Evolutionary conservation across 805 yeast species (phyloP), one percentile per base, ranked within the genome.

Genomic region (Wickerhamomyces tratensis): DNA sequence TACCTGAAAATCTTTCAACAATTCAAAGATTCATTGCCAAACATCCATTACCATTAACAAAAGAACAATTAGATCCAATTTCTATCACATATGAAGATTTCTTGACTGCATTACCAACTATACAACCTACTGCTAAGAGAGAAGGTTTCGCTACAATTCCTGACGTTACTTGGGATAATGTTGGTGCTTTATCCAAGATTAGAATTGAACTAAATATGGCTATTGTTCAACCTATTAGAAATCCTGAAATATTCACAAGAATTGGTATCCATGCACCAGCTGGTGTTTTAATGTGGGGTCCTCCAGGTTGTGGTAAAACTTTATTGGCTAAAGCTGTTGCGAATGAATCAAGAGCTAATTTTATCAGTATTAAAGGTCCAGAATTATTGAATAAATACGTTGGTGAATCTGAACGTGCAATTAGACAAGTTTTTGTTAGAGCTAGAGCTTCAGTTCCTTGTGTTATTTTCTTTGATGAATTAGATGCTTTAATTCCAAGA

Each of bases 101-200:
- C 58, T 49, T 84, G 33, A 69, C 75, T 10, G 98, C 98, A 1
- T 64, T 93, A 35, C 97, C 98, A 3, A 79, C 89, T 0, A 83
- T 93, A 38, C 98, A 93, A 64, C 98, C 98, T 10, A 86, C 97
- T 0, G 95, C 97, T 1, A 91, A 89, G 57, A 81, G 98, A 60
- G 98, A 93, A 69, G 98, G 98, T 1, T 93, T 93, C 64, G 97
- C 98, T 0, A 93, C 98, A 0, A 94, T 93, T 11, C 98, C 98
- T 0, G 98, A 93, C 59, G 96, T 93, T 4, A 79, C 95, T 7
- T 93, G 98, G 98, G 75, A 81, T 6, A 84, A 82, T 57, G 95
- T 93, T 33, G 98, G 98, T 48, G 98, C 98, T 0, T 69, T 93
- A 46, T 64, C 76, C 7, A 72, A 76, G 14, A 80, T 87, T 33